Evolutionary conservation across 2,329 filamentous ascomycete species (phyloP), one percentile per base, ranked within the genome.

Genomic region (Hymenoscyphus fructigenus): DNA sequence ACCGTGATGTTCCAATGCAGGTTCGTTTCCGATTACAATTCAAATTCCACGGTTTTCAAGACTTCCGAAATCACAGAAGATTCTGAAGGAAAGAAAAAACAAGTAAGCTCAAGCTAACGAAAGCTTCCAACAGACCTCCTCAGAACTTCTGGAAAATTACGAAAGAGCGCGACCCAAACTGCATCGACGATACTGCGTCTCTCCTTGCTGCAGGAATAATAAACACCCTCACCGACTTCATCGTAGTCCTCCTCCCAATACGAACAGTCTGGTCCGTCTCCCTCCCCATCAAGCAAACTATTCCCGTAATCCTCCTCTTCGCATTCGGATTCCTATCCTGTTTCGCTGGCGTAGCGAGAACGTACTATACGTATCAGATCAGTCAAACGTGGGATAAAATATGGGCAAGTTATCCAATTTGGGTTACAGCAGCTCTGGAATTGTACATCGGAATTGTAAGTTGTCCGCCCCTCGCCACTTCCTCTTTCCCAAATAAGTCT

Each of bases 221-320:
- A 67, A 88, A 88, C 74, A 87, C 87, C 57, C 70, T 83, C 55
- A 87, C 85, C 6, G 85, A 89, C 73, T 80, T 88, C 55, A 71
- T 83, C 12, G 80, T 83, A n/a, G 82, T 84, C 41, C 71, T 82
- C 0, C 75, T 87, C 3, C 84, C 84, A 1, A 79, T 85, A 57
- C 77, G 77, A 26, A 80, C 79, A 2, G 77, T 84, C 9, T 75
- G 79, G 68, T 74, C 76, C 17, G 72, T 84, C 1, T 78, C 82
- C 59, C 75, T 86, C 44, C 80, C 82, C 0, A 67, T 70, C 12
- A 80, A 78, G 56, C 83, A 86, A 65, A 56, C 29, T 41, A 65
- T 79, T 17, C 78, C 80, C 2, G 74, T 86, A 5, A 76, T 78
- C 1, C 69, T 79, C 5, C 79, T 85, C 10, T 84, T 86, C 62